phyloP scores from a whole-genome alignment of 2,329 filamentous ascomycete genomes.

The Colletotrichum salicis region DNA sequence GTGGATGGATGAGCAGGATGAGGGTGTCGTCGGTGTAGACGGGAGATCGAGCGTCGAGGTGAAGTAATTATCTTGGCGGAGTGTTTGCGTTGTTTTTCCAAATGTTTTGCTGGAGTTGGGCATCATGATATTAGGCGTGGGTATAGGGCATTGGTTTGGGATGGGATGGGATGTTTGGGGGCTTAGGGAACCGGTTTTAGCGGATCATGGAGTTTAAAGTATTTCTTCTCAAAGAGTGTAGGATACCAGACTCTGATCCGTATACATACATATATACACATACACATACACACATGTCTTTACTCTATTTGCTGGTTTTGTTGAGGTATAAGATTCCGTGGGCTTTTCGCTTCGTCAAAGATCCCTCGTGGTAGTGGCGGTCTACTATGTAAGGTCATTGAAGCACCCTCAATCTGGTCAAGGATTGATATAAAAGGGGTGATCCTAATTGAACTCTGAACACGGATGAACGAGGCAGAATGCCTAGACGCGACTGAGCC shows the following conservation, averaged over 20 bases:
- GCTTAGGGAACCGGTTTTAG: not conserved
- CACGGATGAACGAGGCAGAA: too few relatives aligned
- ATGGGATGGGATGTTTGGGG: not conserved
- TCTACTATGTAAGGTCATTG: too few relatives aligned
- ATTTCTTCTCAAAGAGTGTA: not conserved
- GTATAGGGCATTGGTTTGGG: not conserved
- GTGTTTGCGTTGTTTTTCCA: not conserved
- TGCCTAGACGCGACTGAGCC: too few relatives aligned
- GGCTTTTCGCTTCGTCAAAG: not conserved
- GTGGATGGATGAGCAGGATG: conserved; percentile 46
- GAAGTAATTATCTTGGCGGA: conserved; percentile 1
- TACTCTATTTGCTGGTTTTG: not conserved
- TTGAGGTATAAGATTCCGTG: not conserved
- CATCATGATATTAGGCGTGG: not conserved
- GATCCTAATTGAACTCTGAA: too few relatives aligned
- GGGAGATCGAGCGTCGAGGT: not conserved
- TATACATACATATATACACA: not conserved
- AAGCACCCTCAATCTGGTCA: too few relatives aligned
- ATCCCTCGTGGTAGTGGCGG: too few relatives aligned
- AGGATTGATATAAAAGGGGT: too few relatives aligned
- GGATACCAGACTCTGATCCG: not conserved
- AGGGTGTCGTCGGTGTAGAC: not conserved
- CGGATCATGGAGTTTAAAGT: not conserved
- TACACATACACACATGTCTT: too few relatives aligned
- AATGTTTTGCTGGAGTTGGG: not conserved